Conservation (phyloP, 352 stramenopile species). For the Aphanomyces euteiches region DNA sequence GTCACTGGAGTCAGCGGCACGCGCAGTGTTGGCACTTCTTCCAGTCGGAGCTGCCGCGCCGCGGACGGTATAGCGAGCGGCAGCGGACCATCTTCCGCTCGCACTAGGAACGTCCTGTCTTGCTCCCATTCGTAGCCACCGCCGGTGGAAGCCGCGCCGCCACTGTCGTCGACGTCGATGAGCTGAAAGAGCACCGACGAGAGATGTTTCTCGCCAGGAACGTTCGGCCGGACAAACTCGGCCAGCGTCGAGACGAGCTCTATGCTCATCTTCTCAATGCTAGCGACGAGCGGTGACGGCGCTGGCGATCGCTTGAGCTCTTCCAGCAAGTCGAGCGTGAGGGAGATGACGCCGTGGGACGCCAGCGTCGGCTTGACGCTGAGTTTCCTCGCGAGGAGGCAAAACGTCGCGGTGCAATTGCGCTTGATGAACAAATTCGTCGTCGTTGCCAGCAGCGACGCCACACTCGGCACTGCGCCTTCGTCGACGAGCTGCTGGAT, state of each 20-base stretch:
- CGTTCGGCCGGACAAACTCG: slow-evolving; percentile 50
- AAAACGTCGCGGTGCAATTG: slow-evolving; percentile 70
- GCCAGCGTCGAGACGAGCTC: slow-evolving; percentile 61
- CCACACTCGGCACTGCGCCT: slow-evolving; percentile 48
- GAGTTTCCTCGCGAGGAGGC: slow-evolving; percentile 48
- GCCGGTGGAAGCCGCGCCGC: not conserved
- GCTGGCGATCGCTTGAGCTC: slow-evolving; percentile 33
- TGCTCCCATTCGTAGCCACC: slow-evolving; percentile 42
- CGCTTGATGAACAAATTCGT: slow-evolving; percentile 48
- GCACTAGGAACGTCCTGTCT: slow-evolving; percentile 54
- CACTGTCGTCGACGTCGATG: slow-evolving; percentile 52
- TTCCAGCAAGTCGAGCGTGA: slow-evolving; percentile 50
- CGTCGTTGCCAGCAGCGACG: slow-evolving; percentile 43
- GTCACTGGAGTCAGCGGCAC: slow-evolving; percentile 25
- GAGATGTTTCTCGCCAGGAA: slow-evolving; percentile 50
- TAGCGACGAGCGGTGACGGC: slow-evolving; percentile 32
- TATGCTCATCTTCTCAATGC: slow-evolving; percentile 59
- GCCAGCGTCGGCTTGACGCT: slow-evolving; percentile 46
- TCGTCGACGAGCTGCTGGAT: slow-evolving; percentile 53
- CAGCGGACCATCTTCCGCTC: slow-evolving; percentile 28
- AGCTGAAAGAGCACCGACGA: slow-evolving; percentile 55
- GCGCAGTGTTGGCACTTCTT: slow-evolving; percentile 16
- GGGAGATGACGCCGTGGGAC: slow-evolving; percentile 52
- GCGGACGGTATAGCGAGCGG: slow-evolving; percentile 22
- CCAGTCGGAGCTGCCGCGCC: slow-evolving; percentile 17